These are phyloP conservation scores for Gynandropsis gynandra DNA, from an alignment of 345 rosid genomes.

Conservation along the genomic window DNA sequence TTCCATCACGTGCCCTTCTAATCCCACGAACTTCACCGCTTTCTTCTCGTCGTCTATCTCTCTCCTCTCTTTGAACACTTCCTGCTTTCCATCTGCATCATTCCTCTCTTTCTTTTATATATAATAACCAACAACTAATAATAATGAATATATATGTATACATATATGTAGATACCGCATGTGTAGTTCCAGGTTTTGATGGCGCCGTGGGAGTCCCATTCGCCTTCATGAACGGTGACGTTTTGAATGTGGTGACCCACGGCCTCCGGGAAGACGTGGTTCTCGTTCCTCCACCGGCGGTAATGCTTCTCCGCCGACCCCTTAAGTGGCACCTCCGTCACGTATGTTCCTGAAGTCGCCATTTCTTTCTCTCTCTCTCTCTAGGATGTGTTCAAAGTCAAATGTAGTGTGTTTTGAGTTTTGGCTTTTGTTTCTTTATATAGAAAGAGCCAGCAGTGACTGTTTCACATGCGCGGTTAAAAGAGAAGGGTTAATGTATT, in stretches of 20 bases:
- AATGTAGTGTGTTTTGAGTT: no score
- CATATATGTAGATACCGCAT: not conserved
- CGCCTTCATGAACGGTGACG: not conserved
- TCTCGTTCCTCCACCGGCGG: not conserved
- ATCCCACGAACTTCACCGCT: conserved; percentile 36
- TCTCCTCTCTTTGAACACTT: conserved; percentile 1
- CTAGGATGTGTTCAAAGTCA: no score
- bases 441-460: no score
- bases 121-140: not conserved
- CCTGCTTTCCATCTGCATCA: not conserved
- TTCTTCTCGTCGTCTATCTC: conserved; percentile 9
- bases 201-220: not conserved
- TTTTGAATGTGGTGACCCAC: not conserved
- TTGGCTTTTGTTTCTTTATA: no score
- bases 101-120: no score
- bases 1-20: conserved; percentile 1
- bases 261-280: not conserved
- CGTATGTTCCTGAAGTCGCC: not conserved
- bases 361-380: not conserved
- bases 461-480: no score
- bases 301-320: not conserved
- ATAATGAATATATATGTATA: not conserved
- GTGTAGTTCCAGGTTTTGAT: not conserved
- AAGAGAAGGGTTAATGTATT: no score
- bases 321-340: not conserved